Percentiles rank a stretch among this genome's conserved stretches.
Evolutionary conservation across 2,329 filamentous ascomycete genomes (phyloP).

Genomic region (Capronia americana): DNA sequence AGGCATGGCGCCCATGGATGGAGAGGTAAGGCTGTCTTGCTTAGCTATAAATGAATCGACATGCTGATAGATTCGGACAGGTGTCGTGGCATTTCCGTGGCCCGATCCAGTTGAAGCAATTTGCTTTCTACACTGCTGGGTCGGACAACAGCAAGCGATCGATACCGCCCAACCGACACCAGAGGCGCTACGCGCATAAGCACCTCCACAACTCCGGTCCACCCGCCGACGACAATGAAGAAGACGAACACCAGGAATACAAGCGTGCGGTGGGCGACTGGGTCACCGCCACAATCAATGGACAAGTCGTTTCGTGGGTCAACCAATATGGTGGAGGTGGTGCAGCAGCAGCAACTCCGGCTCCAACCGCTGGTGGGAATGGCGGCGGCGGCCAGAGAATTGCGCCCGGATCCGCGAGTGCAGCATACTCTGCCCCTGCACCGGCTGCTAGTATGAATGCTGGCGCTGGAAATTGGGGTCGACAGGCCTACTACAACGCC

Average conservation of each 20-base stretch:
- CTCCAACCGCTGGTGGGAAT: constrained; percentile 8
- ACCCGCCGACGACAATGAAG: constrained; percentile 45
- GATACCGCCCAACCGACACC: constrained; percentile 43
- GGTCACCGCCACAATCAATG: constrained; percentile 66
- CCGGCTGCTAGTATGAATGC: constrained; percentile 26
- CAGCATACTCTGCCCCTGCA: constrained; percentile 11
- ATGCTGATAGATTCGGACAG: constrained; percentile 49
- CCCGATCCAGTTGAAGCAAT: constrained; percentile 68
- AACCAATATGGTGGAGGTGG: constrained; percentile 57
- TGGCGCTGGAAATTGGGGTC: constrained; percentile 47
- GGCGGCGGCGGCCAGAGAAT: constrained; percentile 6
- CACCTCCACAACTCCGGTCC: constrained; percentile 59
- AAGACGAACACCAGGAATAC: constrained; percentile 18
- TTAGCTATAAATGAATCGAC: not conserved
- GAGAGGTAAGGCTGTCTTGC: constrained; percentile 64
- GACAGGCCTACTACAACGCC: constrained; percentile 58
- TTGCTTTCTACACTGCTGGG: constrained; percentile 71
- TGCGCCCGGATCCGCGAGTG: constrained; percentile 49
- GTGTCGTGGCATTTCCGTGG: constrained; percentile 76
- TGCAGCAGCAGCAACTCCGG: constrained; percentile 18
- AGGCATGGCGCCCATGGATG: constrained; percentile 69
- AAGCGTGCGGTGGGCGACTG: constrained; percentile 58
- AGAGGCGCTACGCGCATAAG: constrained; percentile 54
- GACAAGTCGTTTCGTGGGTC: constrained; percentile 63
- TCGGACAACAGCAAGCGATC: constrained; percentile 47